Evolutionary conservation across 257 asterid species (phyloP).

Genomic region (Scutellaria galericulata): DNA sequence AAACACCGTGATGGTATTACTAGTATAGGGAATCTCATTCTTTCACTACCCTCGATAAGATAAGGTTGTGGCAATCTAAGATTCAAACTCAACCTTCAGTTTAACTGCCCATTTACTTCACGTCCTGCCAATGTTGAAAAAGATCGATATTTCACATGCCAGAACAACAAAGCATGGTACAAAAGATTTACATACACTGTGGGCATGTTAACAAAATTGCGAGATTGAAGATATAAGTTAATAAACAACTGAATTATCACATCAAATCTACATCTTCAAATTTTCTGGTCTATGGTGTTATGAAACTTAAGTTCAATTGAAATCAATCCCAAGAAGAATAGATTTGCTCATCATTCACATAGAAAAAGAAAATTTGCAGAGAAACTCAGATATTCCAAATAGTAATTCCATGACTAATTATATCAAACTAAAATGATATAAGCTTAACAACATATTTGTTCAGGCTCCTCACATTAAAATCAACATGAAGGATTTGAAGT

Average conservation of each 20-base stretch:
- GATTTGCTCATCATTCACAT: neutral
- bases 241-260: neutral
- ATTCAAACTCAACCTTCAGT: no score
- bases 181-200: neutral
- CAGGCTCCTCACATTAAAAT: constrained; percentile 9
- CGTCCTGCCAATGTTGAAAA: no score
- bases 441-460: neutral
- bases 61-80: no score
- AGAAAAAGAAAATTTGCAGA: neutral
- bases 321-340: neutral
- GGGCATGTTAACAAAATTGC: no score
- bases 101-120: no score
- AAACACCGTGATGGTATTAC: no score
- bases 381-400: neutral
- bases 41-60: no score
- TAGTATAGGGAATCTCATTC: no score
- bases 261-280: neutral
- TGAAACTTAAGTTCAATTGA: neutral
- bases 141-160: neutral
- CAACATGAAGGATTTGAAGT: neutral
- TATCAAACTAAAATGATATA: neutral
- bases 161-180: constrained; percentile 6
- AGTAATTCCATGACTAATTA: neutral
- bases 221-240: neutral
- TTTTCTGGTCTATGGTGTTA: neutral